phyloP scores from a whole-genome alignment of 75 land plant genomes.

The Pinus albicaulis region DNA sequence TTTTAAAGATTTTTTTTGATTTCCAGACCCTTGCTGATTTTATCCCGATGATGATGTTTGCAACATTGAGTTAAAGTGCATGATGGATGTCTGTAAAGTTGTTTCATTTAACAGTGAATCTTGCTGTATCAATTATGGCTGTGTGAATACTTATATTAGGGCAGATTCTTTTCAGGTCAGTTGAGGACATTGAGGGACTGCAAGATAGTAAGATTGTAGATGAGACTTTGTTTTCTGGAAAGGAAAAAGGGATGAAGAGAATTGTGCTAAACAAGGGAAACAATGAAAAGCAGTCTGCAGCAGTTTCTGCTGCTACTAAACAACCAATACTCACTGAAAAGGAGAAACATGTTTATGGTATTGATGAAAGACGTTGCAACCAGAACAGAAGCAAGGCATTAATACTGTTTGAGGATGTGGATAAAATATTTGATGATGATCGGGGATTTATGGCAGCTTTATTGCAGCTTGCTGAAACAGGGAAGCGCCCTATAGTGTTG shows the following conservation, averaged over 20 bases:
- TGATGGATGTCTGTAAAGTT: not conserved
- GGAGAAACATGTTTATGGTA: not conserved
- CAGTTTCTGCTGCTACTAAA: not conserved
- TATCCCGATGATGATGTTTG: too few relatives aligned
- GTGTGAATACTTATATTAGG: not conserved
- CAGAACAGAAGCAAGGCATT: slow-evolving; percentile 43
- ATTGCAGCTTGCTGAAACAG: slow-evolving; percentile 67
- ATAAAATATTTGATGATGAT: slow-evolving; percentile 86
- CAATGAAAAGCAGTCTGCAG: not conserved
- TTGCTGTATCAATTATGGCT: not conserved
- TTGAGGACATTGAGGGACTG: not conserved
- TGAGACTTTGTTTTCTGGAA: not conserved
- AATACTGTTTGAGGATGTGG: slow-evolving; percentile 95
- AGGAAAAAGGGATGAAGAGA: slow-evolving; percentile 4
- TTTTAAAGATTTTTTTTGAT: too few relatives aligned
- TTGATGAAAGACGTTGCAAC: slow-evolving; percentile 1
- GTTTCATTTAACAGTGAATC: not conserved
- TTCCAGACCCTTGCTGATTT: too few relatives aligned
- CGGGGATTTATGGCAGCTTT: slow-evolving; percentile 82
- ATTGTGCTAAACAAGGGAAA: not conserved
- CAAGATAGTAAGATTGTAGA: not conserved
- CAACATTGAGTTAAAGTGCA: not conserved
- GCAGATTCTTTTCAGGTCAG: not conserved
- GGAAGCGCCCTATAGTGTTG: slow-evolving; percentile 87
- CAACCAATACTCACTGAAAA: not conserved